phyloP scores from a whole-genome alignment of 73 alveolate species.

The Paramecium sexaurelia region DNA sequence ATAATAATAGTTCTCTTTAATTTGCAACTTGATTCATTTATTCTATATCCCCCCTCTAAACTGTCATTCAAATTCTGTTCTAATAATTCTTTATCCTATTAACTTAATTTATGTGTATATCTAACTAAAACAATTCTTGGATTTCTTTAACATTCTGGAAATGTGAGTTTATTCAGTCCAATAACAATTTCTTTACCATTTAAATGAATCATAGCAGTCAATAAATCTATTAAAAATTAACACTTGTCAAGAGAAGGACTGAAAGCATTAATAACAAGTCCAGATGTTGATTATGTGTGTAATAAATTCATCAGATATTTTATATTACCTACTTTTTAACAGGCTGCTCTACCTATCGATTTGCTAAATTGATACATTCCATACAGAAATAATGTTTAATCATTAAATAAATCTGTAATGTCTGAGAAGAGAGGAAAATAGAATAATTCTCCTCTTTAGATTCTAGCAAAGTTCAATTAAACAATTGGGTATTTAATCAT shows the following conservation, averaged over 20 bases:
- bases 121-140: neutral
- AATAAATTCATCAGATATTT: neutral
- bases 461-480: neutral
- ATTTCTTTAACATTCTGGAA: neutral
- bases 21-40: neutral
- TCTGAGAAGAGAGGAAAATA: constrained; percentile 21
- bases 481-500: neutral
- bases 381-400: neutral
- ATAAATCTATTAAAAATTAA: neutral
- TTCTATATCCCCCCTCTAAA: neutral
- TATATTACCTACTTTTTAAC: neutral
- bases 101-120: neutral
- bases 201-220: neutral
- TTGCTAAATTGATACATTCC: neutral
- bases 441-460: neutral
- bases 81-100: neutral
- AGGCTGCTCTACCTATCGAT: neutral
- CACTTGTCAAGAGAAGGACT: neutral
- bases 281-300: neutral
- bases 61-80: neutral
- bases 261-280: constrained; percentile 22
- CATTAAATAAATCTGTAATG: neutral
- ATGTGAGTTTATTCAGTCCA: constrained; percentile 33
- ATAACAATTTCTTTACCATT: neutral
- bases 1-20: neutral